Base-by-base conservation (phyloP, 768 basidiomycete genomes). In the Hericium coralloides region DNA sequence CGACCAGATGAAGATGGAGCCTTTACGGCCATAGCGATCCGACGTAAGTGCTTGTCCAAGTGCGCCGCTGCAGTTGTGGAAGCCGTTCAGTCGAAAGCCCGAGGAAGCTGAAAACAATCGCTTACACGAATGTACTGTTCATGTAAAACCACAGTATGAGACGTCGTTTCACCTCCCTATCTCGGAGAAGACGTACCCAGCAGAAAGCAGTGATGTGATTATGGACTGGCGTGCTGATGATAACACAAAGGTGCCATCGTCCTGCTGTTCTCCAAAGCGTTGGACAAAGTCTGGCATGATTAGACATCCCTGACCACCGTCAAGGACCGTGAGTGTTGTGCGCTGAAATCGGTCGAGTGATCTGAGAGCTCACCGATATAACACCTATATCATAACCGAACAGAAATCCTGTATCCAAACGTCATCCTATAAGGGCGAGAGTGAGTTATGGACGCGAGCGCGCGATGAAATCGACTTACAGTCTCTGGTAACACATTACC, bases 361-460 rank as follows among this genome's bases (percentile, higher is more conserved):
- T 18, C 31, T 53, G 17, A 38, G 18, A 4, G 66, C 77, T 53
- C 59, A 85, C 84, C 55, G 85, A 87, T 59, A 87, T 87, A 55
- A 88, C 83, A 67, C 87, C 85, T 66, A 88, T 85, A 60, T 88
- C 85, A 67, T 87, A 88, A 59, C 86, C 85, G 56, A 86, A 87
- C 9, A 87, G 69, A 67, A 85, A 86, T 12, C 82, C 83, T 80
- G 14, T n/a, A 41, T 20, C 26, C 22, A 12, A 43, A 15, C 14
- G 20, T 12, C 10, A 18, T 26, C 23, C 39, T 36, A 45, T 37
- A 22, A 36, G 12, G n/a, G 31, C 12, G 9, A 36, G 8, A 38
- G 38, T 55, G 17, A 45, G 31, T 15, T 14, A 10, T 7, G 25
- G 39, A 22, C 4, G 18, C 20, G 2, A 49, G 31, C 17, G 48